Base-by-base conservation (phyloP, 305 asterid genomes). In the Nicotiana rustica region DNA sequence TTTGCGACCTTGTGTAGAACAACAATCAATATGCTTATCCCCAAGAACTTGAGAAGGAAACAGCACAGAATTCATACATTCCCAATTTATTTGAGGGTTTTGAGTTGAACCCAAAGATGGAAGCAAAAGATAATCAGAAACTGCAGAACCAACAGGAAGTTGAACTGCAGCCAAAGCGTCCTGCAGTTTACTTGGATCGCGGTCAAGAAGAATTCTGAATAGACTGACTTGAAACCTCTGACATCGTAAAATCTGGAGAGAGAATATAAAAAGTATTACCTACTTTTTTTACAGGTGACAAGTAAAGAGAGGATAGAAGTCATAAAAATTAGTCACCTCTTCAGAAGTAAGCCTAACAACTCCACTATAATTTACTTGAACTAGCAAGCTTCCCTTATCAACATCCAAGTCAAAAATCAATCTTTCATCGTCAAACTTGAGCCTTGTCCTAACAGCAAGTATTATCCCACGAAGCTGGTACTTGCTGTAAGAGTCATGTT, bases 91-190 rank as follows among this genome's bases (percentile, higher is more conserved):
- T 9, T 66, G 65, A 80, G 89, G 44, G n/a, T 41, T 41, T 41
- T 41, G 47, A 41, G 33, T 33, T 3, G 85, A 69, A 62, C 84
- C 82, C 21, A 79, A 41, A 83, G 85, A 83, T 31, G 98, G 98
- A 57, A 94, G 87, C 67, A 93, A 91, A 80, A 96, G 97, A 86
- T 93, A 96, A 82, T 90, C 89, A 64, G 85, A 86, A 25, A 82
- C 65, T 55, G 79, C 31, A n/a, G 81, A 75, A 60, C 84, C 90
- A 55, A 82, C 79, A 75, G 17, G 78, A 36, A 4, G 44, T 49
- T 66, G 57, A 65, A 25, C 75, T 78, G 79, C 80, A 66, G 70
- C 82, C 35, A 88, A 69, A 38, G 84, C 85, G 83, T 86, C 90
- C 25, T 36, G 78, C 35, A 88, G 86, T 80, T 84, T 86, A 70